Conservation (phyloP, 73 alveolate species). For the Symbiodinium natans region DNA sequence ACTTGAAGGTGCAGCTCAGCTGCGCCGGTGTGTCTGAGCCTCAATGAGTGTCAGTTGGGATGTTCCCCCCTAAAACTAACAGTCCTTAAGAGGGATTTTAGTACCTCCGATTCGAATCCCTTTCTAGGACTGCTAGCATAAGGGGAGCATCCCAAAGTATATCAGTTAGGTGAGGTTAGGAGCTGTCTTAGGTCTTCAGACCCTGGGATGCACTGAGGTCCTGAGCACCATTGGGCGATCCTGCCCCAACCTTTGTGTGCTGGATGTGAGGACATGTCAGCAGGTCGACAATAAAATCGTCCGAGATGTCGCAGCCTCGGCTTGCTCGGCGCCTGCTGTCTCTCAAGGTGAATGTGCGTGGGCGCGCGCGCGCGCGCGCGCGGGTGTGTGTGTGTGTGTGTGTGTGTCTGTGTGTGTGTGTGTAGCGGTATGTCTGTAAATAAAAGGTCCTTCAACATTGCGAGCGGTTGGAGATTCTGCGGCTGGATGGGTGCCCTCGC, state of each 20-base stretch:
- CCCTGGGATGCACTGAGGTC: constrained; percentile 63
- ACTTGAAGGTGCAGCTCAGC: constrained; percentile 80
- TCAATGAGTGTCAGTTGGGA: not conserved
- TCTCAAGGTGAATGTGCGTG: too few species aligned
- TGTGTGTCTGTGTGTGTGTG: too few species aligned
- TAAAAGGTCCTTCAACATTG: constrained; percentile 8
- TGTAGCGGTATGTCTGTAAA: not conserved
- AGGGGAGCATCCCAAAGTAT: too few species aligned
- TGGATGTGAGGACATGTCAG: constrained; percentile 72
- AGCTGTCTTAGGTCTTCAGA: too few species aligned
- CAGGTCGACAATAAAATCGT: constrained; percentile 72
- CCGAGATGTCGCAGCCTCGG: constrained; percentile 27
- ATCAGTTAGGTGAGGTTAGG: too few species aligned
- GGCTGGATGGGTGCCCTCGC: constrained; percentile 80
- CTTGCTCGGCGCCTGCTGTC: not conserved
- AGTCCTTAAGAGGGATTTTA: too few species aligned
- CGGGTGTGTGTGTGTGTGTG: too few species aligned
- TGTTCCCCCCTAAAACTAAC: too few species aligned
- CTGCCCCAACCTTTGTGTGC: constrained; percentile 81
- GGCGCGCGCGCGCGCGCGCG: too few species aligned
- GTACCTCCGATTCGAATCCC: too few species aligned
- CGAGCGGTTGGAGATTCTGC: constrained; percentile 40
- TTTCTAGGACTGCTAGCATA: too few species aligned
- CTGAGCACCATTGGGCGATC: constrained; percentile 83
- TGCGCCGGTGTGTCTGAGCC: constrained; percentile 53